Percentiles rank a stretch among this genome's conserved stretches.
Conservation (phyloP, 441 rosid genomes). For the Adansonia grandidieri region DNA sequence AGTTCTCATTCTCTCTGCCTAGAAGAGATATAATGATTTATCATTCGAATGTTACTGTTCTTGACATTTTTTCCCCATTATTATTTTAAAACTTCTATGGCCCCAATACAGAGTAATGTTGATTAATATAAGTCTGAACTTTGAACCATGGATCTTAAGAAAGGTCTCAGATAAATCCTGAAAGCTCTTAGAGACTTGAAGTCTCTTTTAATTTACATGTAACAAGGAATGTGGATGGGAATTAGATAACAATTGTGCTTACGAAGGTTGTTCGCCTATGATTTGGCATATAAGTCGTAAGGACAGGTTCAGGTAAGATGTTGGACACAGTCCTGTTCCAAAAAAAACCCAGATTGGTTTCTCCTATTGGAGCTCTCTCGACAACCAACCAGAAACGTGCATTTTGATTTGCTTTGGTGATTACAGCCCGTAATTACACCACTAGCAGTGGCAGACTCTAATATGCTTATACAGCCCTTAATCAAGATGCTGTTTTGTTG, state of each 20-base stretch:
- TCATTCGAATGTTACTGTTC: background rate
- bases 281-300: background rate
- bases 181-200: background rate
- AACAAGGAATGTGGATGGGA: background rate
- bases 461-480: no score
- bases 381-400: background rate
- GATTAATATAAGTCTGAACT: constrained; percentile 3
- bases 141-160: background rate
- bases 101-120: background rate
- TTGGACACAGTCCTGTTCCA: background rate
- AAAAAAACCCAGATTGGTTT: background rate
- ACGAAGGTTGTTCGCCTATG: background rate
- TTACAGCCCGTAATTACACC: background rate
- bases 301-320: background rate
- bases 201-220: background rate
- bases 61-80: background rate
- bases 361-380: background rate
- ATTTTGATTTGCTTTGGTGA: background rate
- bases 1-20: constrained; percentile 32
- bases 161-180: background rate
- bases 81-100: background rate
- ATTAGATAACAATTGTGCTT: background rate
- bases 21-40: background rate
- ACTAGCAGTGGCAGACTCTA: background rate
- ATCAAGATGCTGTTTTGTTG: background rate